Conservation (phyloP, 2,329 filamentous ascomycete species). For the Thyridium curvatum region DNA sequence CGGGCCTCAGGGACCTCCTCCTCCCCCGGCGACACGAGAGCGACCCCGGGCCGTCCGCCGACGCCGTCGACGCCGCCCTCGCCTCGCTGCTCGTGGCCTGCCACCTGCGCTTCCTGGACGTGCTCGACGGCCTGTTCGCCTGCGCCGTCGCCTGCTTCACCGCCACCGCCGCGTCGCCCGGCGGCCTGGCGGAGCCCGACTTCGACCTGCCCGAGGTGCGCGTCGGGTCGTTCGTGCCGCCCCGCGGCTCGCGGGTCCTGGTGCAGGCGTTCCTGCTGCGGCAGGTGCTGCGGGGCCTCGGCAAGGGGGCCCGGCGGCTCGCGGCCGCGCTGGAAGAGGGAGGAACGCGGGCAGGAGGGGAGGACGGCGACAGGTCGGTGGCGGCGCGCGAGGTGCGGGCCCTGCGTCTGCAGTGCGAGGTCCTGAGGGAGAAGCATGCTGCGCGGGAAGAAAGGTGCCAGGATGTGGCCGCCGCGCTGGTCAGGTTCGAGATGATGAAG, state of each 20-base stretch:
- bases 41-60: not conserved
- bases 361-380: no score
- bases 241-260: conserved; percentile 21
- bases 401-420: no score
- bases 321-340: not conserved
- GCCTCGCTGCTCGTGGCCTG: conserved; percentile 29
- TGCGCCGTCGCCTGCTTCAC: conserved; percentile 23
- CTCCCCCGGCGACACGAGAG: no score
- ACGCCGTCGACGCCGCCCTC: conserved; percentile 24
- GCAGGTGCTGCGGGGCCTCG: conserved; percentile 20
- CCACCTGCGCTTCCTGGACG: conserved; percentile 27
- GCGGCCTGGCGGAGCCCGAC: conserved; percentile 17
- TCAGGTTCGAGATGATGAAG: no score
- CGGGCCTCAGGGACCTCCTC: conserved; percentile 7
- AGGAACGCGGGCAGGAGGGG: no score
- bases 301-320: not conserved
- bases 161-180: conserved; percentile 17
- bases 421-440: not conserved
- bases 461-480: not conserved
- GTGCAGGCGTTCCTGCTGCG: conserved; percentile 24
- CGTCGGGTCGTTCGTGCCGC: conserved; percentile 30
- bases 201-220: conserved; percentile 31
- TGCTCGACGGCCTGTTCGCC: conserved; percentile 25
- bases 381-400: no score
- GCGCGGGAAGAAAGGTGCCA: not conserved